phyloP scores from a whole-genome alignment of 331 rosid species.

The Erythrophleum ivorense region DNA sequence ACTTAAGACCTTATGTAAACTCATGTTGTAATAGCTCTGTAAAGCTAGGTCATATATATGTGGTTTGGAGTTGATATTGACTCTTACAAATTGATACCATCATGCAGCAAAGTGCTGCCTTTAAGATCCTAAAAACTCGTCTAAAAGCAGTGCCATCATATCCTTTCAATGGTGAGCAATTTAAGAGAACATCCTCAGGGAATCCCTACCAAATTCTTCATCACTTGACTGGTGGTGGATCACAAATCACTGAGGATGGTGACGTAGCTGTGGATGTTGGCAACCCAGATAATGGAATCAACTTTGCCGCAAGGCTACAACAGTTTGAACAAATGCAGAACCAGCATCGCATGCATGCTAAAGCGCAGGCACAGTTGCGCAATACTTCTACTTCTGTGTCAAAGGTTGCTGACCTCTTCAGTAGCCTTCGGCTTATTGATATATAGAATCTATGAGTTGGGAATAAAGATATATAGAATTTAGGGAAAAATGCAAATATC shows the following conservation, averaged over 20 bases:
- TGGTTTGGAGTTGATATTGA: constrained; percentile 33
- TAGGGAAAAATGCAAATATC: neutral
- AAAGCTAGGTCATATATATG: constrained; percentile 20
- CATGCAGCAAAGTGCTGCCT: constrained; percentile 97
- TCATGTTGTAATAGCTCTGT: neutral
- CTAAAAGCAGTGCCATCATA: constrained; percentile 80
- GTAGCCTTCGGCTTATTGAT: constrained; percentile 15
- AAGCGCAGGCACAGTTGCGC: constrained; percentile 49
- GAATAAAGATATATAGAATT: neutral
- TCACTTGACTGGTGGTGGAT: constrained; percentile 59
- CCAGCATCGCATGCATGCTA: constrained; percentile 69
- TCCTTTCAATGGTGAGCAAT: constrained; percentile 71
- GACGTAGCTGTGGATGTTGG: constrained; percentile 56
- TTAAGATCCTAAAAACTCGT: constrained; percentile 87
- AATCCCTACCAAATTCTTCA: constrained; percentile 61
- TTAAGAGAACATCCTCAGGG: constrained; percentile 60
- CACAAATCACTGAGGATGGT: constrained; percentile 70
- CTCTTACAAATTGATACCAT: constrained; percentile 22
- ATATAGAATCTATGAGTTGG: neutral
- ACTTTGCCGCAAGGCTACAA: constrained; percentile 69
- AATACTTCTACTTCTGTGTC: constrained; percentile 42
- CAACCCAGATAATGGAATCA: constrained; percentile 64
- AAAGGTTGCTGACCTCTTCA: constrained; percentile 55
- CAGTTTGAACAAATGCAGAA: constrained; percentile 87
- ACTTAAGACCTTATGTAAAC: neutral